Conservation (phyloP, 1,284 basidiomycete genomes). For the Cutaneotrichosporon cutaneum region DNA sequence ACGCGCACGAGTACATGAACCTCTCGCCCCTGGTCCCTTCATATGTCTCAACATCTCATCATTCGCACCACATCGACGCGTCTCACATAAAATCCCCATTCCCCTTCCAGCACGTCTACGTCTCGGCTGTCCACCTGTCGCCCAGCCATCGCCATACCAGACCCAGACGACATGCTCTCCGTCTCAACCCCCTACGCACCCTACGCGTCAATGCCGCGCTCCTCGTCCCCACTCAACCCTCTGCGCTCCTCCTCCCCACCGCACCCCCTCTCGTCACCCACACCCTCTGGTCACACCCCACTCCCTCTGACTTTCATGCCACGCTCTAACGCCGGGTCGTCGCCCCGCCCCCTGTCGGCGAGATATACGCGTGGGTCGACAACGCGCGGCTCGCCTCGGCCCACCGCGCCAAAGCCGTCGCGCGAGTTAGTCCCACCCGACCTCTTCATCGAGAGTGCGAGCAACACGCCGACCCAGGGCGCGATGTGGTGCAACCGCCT, state of each 20-base stretch:
- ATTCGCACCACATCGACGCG: background rate
- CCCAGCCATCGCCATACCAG: background rate
- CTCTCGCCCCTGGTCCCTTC: background rate
- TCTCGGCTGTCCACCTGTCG: background rate
- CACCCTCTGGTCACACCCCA: slow-evolving; percentile 13
- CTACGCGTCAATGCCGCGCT: slow-evolving; percentile 17
- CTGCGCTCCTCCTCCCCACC: slow-evolving; percentile 29
- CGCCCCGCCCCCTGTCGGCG: slow-evolving; percentile 18
- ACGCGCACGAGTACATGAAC: background rate
- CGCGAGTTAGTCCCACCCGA: slow-evolving; percentile 20
- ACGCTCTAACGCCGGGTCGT: slow-evolving; percentile 7
- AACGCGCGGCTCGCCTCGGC: slow-evolving; percentile 8
- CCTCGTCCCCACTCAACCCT: slow-evolving; percentile 46
- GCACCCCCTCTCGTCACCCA: slow-evolving; percentile 28
- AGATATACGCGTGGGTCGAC: slow-evolving; percentile 21
- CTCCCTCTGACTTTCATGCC: slow-evolving; percentile 6
- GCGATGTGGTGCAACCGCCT: slow-evolving; percentile 45
- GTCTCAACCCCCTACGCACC: slow-evolving; percentile 14
- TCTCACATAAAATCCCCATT: background rate
- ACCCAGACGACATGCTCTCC: slow-evolving; percentile 17
- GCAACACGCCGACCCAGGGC: slow-evolving; percentile 40
- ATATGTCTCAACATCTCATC: slow-evolving; percentile 2
- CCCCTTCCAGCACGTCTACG: background rate
- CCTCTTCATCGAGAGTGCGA: slow-evolving; percentile 31
- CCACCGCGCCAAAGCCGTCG: slow-evolving; percentile 4